Evolutionary conservation across 2,329 filamentous ascomycete species (phyloP).

Genomic region (Colletotrichum sp.): DNA sequence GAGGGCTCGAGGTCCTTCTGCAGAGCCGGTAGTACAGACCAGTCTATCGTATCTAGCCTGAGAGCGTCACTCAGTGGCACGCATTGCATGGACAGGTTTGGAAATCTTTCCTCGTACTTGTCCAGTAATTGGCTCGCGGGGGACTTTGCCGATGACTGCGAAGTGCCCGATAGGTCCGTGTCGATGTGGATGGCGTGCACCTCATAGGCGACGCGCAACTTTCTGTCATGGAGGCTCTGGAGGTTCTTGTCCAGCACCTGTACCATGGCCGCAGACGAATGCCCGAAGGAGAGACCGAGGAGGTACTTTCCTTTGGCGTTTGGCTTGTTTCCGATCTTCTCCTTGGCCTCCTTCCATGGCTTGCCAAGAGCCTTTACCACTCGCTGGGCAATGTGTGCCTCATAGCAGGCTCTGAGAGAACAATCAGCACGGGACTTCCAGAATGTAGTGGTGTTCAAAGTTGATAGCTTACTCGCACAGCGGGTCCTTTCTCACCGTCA

Average conservation of each 20-base stretch:
- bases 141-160: constrained; percentile 18
- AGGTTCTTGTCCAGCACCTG: constrained; percentile 77
- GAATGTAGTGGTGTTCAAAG: neutral
- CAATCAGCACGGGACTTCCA: neutral
- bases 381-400: constrained; percentile 78
- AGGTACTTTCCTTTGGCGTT: constrained; percentile 58
- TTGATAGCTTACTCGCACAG: constrained; percentile 27
- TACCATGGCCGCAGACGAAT: constrained; percentile 79
- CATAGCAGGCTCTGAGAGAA: constrained; percentile 67
- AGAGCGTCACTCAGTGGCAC: constrained; percentile 70
- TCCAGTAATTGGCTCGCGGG: constrained; percentile 51
- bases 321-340: constrained; percentile 19
- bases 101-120: constrained; percentile 65
- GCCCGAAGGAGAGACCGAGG: constrained; percentile 81
- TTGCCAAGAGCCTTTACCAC: constrained; percentile 72
- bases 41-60: constrained; percentile 55
- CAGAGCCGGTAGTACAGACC: constrained; percentile 48
- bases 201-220: constrained; percentile 70
- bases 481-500: constrained; percentile 26
- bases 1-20: constrained; percentile 29
- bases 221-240: constrained; percentile 66
- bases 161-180: constrained; percentile 35
- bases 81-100: constrained; percentile 67
- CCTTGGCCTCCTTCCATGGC: constrained; percentile 51
- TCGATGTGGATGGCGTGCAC: constrained; percentile 66